Evolutionary conservation across 2,329 filamentous ascomycete genomes (phyloP).

Genomic region (Penicillium hesseltinei): DNA sequence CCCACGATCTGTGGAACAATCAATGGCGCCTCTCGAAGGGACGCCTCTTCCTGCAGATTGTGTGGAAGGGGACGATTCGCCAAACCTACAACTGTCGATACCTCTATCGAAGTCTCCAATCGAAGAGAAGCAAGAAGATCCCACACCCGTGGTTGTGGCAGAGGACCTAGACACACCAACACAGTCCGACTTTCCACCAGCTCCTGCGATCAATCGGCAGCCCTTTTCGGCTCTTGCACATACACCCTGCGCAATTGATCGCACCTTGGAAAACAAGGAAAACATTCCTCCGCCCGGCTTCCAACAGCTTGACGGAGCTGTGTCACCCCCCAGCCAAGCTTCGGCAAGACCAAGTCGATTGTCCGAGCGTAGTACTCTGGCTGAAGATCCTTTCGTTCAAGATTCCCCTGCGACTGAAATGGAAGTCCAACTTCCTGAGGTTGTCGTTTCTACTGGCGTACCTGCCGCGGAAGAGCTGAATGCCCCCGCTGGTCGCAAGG

Average conservation of each 20-base stretch:
- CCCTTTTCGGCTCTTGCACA: conserved; percentile 5
- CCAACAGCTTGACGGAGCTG: neutral
- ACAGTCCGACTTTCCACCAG: conserved; percentile 7
- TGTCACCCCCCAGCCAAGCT: conserved; percentile 1
- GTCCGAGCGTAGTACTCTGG: conserved; percentile 6
- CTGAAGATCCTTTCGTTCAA: conserved; percentile 11
- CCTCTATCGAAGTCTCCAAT: neutral
- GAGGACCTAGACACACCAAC: conserved; percentile 19
- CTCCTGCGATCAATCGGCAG: neutral
- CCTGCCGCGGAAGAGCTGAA: neutral
- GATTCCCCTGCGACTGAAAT: neutral
- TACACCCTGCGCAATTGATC: conserved; percentile 5
- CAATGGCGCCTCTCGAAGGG: neutral
- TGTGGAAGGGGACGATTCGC: neutral
- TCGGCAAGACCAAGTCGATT: conserved; percentile 4
- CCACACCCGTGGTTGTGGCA: neutral
- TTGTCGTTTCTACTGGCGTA: neutral
- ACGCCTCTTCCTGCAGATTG: neutral
- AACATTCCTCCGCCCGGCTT: conserved; percentile 17
- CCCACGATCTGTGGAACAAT: neutral
- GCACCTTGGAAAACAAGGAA: conserved; percentile 18
- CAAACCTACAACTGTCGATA: neutral
- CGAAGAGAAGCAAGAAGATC: neutral
- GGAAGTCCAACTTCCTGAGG: neutral
- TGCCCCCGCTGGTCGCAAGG: neutral